phyloP scores from a whole-genome alignment of 1,284 basidiomycete species.

The Marasmius tenuissimus region DNA sequence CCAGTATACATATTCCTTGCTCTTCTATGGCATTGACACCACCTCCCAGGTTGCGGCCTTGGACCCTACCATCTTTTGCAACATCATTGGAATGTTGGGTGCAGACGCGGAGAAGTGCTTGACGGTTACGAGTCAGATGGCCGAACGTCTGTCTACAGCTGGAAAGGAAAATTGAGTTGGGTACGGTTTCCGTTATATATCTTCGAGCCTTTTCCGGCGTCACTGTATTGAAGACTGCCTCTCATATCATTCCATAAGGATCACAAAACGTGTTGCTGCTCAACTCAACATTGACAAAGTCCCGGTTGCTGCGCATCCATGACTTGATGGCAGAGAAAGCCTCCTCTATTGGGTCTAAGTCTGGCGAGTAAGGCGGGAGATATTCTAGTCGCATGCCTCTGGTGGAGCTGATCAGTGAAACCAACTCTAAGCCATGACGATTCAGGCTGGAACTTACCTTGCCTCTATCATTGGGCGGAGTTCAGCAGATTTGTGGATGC shows the following conservation, averaged over 20 bases:
- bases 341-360: constrained; percentile 29
- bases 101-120: too few species aligned
- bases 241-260: not conserved
- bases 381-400: constrained; percentile 10
- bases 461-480: constrained; percentile 25
- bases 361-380: constrained; percentile 30
- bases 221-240: not conserved
- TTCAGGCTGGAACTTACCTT: constrained; percentile 15
- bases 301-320: not conserved
- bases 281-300: not conserved
- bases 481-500: constrained; percentile 25
- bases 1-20: too few species aligned
- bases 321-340: constrained; percentile 26
- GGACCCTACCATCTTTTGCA: too few species aligned
- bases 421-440: too few species aligned
- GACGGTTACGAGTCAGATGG: too few species aligned
- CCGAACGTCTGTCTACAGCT: too few species aligned
- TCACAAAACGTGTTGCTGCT: not conserved
- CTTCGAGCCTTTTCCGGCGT: not conserved
- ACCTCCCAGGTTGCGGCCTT: too few species aligned
- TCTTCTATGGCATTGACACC: too few species aligned
- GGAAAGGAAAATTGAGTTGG: too few species aligned
- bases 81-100: too few species aligned
- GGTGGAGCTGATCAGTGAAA: not conserved
- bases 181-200: too few species aligned